Base-by-base conservation (phyloP, 305 asterid species). In the Lippia alba region DNA sequence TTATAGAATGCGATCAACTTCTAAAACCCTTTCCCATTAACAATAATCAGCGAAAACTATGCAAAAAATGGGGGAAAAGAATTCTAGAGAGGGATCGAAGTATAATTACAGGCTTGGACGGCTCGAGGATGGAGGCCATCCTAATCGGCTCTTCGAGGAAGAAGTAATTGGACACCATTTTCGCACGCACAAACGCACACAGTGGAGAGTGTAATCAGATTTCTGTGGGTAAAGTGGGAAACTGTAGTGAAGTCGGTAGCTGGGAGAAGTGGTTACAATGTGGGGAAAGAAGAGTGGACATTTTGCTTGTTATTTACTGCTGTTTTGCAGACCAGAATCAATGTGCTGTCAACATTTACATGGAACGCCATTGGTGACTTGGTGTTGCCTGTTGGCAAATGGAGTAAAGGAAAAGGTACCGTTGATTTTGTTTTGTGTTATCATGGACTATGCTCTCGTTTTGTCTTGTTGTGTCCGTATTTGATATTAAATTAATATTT, bases 111-210 rank as follows among this genome's bases (percentile, higher is more conserved):
- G 87, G 78, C 71, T 85, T 85, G 19, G 96, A 89, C 69, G 94
- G 91, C 83, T 89, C 90, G 16, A 89, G 91, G 48, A 89, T 81
- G 40, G 94, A 84, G 60, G 94, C 76, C 96, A 89, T 87, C 60
- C 96, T 76, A 5, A 89, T 61, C 8, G 94, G 90, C 74, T 89
- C 96, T 72, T 89, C 90, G 6, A 89, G 89, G 14, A 89, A 86
- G 53, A 89, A 74, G 86, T 82, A 86, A 73, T 77, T 81, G 0
- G 91, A 84, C 77, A 78, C 84, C 93, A 85, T 89, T 74, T 71
- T 44, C 76, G 39, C 70, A 72, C 76, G 76, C 77, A 73, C 50
- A 69, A 59, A 70, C 74, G 66, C 81, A 15, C 64, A 75, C 74
- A 75, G 76, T 64, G 75, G 78, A 64, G 81, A 56, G 80, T 69